Percentiles rank a stretch among this genome's conserved stretches.
Evolutionary conservation across 148 eudicot genomes (phyloP).

Genomic region (Camellia lanceoleosa): DNA sequence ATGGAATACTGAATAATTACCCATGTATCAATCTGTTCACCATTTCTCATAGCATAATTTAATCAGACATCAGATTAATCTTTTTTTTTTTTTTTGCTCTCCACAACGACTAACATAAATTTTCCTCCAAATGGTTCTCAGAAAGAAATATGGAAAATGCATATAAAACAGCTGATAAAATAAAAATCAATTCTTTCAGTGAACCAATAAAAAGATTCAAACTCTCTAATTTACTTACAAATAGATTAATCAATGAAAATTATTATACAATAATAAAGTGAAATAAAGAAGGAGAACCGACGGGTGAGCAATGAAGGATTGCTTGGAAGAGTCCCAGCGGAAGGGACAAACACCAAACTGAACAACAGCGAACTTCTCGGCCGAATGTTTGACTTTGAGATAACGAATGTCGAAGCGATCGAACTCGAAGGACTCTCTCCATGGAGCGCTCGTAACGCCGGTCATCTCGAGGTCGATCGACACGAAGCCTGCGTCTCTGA

Average conservation of each 20-base stretch:
- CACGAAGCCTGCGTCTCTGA: slow-evolving; percentile 71
- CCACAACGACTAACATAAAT: no score
- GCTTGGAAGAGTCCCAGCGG: slow-evolving; percentile 58
- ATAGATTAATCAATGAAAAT: background rate
- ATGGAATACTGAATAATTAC: background rate
- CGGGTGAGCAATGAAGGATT: slow-evolving; percentile 80
- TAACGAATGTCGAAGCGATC: slow-evolving; percentile 67
- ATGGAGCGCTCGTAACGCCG: slow-evolving; percentile 79
- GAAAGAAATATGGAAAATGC: no score
- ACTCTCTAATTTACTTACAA: background rate
- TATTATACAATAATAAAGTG: background rate
- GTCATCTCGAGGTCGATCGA: slow-evolving; percentile 92
- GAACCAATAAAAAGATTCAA: background rate
- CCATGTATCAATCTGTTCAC: background rate
- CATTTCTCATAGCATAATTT: background rate
- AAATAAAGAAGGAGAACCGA: slow-evolving; percentile 33
- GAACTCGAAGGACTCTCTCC: slow-evolving; percentile 79
- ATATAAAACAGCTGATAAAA: no score
- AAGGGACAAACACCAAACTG: slow-evolving; percentile 98
- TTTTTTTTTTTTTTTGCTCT: no score
- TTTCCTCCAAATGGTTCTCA: no score
- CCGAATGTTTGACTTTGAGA: slow-evolving; percentile 81
- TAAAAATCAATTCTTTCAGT: background rate
- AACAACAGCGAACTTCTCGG: slow-evolving; percentile 79
- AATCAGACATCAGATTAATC: background rate